phyloP scores from a whole-genome alignment of 2,329 filamentous ascomycete species.

The Cordyceps cicadae region DNA sequence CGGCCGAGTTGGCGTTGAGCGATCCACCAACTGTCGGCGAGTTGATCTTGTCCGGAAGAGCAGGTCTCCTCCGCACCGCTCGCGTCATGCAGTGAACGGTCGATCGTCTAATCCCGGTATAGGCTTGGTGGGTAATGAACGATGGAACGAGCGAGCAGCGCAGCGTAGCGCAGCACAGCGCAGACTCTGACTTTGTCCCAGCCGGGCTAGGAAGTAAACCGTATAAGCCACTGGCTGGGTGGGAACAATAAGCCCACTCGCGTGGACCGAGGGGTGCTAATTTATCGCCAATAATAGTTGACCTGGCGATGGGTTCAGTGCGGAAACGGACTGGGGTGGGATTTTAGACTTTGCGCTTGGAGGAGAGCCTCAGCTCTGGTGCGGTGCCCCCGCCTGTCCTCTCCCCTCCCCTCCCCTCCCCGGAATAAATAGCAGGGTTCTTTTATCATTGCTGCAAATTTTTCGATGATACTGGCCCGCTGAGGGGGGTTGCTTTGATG shows the following conservation, averaged over 20 bases:
- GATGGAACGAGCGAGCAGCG: background rate
- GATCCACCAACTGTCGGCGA: background rate
- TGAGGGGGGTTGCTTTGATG: background rate
- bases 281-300: background rate
- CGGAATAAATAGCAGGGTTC: background rate
- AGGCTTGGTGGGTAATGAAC: background rate
- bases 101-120: background rate
- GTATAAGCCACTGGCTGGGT: background rate
- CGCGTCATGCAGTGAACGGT: constrained; percentile 5
- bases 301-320: background rate
- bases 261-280: background rate
- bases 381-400: background rate
- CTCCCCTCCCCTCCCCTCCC: background rate
- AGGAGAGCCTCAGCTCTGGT: constrained; percentile 3
- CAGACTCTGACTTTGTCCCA: too few species aligned
- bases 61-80: constrained; percentile 5
- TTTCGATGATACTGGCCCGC: background rate
- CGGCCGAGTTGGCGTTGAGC: background rate
- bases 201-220: too few species aligned
- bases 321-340: background rate
- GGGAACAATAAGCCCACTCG: background rate
- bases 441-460: background rate
- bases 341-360: background rate
- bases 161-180: too few species aligned
- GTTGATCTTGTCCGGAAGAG: constrained; percentile 4